A percentile compares a stretch with the other conserved stretches of the same genome.
phyloP scores from a whole-genome alignment of 805 yeast species.

The Saccharomycopsis schoenii region DNA sequence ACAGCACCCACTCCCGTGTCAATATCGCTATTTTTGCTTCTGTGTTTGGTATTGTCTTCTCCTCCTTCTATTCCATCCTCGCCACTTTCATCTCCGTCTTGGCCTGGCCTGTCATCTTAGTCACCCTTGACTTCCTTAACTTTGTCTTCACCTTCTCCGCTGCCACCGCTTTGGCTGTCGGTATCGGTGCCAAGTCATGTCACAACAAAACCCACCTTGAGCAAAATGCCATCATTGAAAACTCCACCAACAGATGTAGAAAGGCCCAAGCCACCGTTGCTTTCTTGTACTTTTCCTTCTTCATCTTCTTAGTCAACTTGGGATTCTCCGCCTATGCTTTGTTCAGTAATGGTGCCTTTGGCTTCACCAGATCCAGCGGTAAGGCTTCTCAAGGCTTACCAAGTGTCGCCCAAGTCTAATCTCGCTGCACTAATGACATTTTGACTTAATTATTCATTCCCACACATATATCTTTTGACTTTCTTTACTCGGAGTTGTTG shows the following conservation, averaged over 20 bases:
- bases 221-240: slow-evolving; percentile 62
- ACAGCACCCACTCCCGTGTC: slow-evolving; percentile 57
- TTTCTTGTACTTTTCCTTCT: slow-evolving; percentile 77
- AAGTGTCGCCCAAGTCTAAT: slow-evolving; percentile 15
- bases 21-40: slow-evolving; percentile 83
- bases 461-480: neutral
- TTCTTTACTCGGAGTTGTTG: neutral
- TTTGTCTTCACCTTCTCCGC: slow-evolving; percentile 88
- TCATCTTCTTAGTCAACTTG: slow-evolving; percentile 58
- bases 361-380: slow-evolving; percentile 23
- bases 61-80: slow-evolving; percentile 65
- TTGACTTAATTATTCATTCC: no score
- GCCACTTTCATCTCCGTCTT: slow-evolving; percentile 71
- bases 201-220: slow-evolving; percentile 53
- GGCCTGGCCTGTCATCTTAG: slow-evolving; percentile 80
- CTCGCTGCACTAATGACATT: no score
- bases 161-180: slow-evolving; percentile 90
- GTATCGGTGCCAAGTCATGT: slow-evolving; percentile 81
- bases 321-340: slow-evolving; percentile 41
- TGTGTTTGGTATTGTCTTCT: slow-evolving; percentile 75
- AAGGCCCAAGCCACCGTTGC: slow-evolving; percentile 82
- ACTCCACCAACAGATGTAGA: slow-evolving; percentile 80
- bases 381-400: slow-evolving; percentile 10
- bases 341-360: slow-evolving; percentile 48
- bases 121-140: slow-evolving; percentile 76